Percentiles rank a stretch among this genome's conserved stretches.
phyloP scores from a whole-genome alignment of 2,329 filamentous ascomycete genomes.

The Cordyceps militaris region DNA sequence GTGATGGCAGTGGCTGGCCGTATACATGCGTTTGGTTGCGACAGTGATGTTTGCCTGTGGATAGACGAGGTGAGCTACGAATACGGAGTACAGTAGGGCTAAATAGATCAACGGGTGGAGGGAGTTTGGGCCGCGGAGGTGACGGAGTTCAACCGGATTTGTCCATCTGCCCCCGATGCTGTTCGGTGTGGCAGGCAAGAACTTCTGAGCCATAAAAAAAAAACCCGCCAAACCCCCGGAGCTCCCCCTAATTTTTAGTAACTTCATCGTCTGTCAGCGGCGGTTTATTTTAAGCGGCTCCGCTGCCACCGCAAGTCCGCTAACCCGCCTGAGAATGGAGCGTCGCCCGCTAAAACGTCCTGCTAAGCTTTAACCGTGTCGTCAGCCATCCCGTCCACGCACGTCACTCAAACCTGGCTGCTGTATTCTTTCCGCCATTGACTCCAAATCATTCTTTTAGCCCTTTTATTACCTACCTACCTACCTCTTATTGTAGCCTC shows the following conservation, averaged over 20 bases:
- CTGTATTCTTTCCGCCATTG: background rate
- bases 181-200: too few species aligned
- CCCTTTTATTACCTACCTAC: too few species aligned
- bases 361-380: background rate
- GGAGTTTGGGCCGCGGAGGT: background rate
- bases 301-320: slow-evolving; percentile 6
- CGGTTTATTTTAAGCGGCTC: background rate
- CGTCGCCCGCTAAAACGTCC: background rate
- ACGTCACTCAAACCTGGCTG: background rate
- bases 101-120: too few species aligned
- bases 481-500: too few species aligned
- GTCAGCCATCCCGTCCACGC: background rate
- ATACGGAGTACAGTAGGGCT: too few species aligned
- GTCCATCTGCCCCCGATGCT: too few species aligned
- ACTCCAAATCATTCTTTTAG: too few species aligned
- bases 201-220: too few species aligned
- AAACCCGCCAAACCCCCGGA: too few species aligned
- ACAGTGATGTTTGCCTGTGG: too few species aligned
- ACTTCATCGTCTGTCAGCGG: background rate
- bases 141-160: background rate
- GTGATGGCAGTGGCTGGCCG: background rate
- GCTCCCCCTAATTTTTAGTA: background rate
- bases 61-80: background rate
- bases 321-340: background rate
- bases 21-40: too few species aligned